Percentiles rank a stretch among this genome's conserved stretches.
These are phyloP conservation scores for Penicillium samsonianum DNA, from an alignment of 495 filamentous ascomycete genomes.

Conservation along the genomic window DNA sequence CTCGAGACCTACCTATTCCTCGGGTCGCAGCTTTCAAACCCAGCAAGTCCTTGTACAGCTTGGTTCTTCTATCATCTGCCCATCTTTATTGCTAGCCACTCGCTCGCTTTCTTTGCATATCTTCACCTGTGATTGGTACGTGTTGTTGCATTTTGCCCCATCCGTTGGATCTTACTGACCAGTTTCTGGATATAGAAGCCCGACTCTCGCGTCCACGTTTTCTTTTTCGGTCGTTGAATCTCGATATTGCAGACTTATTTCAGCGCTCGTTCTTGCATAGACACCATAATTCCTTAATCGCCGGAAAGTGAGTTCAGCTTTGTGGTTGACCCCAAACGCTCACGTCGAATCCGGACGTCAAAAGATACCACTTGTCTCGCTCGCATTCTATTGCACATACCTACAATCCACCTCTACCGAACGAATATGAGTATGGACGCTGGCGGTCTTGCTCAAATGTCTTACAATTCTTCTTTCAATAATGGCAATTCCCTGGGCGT, in stretches of 20 bases:
- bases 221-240: constrained; percentile 15
- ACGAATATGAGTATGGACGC: constrained; percentile 83
- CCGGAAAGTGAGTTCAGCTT: constrained; percentile 28
- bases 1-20: constrained; percentile 2
- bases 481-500: constrained; percentile 67
- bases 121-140: constrained; percentile 29
- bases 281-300: constrained; percentile 45
- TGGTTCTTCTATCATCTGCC: constrained; percentile 22
- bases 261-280: constrained; percentile 23
- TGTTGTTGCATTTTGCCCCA: constrained; percentile 1
- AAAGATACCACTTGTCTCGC: constrained; percentile 24
- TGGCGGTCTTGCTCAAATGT: constrained; percentile 99
- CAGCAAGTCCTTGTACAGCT: constrained; percentile 28
- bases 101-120: constrained; percentile 22
- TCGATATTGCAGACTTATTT: constrained; percentile 19
- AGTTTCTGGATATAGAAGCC: constrained; percentile 20
- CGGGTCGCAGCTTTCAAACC: constrained; percentile 5
- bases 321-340: constrained; percentile 39
- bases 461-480: constrained; percentile 74
- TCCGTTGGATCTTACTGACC: constrained; percentile 13
- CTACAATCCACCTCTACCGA: constrained; percentile 23
- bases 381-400: constrained; percentile 41
- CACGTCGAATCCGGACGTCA: constrained; percentile 14
- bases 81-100: constrained; percentile 19
- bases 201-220: constrained; percentile 17